Evolutionary conservation across 2,329 filamentous ascomycete genomes (phyloP).

Genomic region (Tolypocladium ophioglossoides): DNA sequence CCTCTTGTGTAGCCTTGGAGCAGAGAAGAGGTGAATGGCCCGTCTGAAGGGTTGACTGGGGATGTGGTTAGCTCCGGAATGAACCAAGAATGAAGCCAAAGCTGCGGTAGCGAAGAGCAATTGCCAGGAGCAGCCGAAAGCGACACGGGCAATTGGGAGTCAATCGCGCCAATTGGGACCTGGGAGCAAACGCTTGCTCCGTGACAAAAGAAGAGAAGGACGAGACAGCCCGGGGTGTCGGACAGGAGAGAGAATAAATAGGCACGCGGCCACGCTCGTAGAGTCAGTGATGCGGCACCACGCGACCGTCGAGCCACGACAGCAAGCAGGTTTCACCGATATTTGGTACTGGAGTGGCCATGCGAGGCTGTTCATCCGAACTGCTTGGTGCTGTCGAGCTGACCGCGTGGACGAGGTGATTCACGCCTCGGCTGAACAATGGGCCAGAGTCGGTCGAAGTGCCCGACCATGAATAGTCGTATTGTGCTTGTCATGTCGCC

Average conservation of each 20-base stretch:
- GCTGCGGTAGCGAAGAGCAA: neutral
- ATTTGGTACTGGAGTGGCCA: neutral
- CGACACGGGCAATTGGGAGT: neutral
- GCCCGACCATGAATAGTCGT: neutral
- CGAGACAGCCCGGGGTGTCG: neutral
- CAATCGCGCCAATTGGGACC: neutral
- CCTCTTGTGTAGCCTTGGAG: constrained; percentile 32
- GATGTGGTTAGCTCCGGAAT: constrained; percentile 8
- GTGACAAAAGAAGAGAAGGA: neutral
- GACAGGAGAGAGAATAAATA: neutral
- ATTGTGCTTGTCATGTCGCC: neutral
- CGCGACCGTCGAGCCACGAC: neutral
- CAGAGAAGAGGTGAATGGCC: constrained; percentile 6
- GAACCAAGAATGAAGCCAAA: neutral
- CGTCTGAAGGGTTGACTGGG: constrained; percentile 3
- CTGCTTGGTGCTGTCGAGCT: neutral
- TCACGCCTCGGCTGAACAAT: neutral
- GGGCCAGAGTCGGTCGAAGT: neutral
- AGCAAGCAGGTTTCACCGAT: neutral
- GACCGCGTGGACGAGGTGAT: neutral
- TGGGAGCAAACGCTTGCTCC: neutral
- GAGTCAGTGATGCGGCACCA: neutral
- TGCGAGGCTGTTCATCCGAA: neutral
- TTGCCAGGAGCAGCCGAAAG: neutral
- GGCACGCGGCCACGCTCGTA: neutral